Evolutionary conservation across 1,284 basidiomycete genomes (phyloP), one percentile per base, ranked within the genome.

Genomic region (Tremellales sp.): DNA sequence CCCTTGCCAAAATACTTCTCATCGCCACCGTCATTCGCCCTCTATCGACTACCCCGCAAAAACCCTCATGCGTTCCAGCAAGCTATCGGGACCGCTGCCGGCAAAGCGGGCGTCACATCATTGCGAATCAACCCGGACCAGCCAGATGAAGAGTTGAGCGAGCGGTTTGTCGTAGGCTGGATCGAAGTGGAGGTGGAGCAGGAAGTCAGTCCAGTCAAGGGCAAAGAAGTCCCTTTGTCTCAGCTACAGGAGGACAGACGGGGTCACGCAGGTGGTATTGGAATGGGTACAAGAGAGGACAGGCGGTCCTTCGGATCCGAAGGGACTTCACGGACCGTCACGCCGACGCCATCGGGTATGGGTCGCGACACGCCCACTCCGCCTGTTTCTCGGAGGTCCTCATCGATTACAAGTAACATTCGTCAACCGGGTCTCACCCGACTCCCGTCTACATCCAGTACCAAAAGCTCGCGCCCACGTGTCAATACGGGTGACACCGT

Each of bases 21-120:
- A 58, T 93, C 89, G 8, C 84, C 90, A 66, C 91, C 91, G 84
- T 94, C 91, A 0, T 89, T 90, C 64, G 90, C 90, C 15, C 88
- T 91, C 62, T 97, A 90, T 72, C 83, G 88, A 42, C 86, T 97
- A 58, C 93, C 92, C 1, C 63, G 70, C 11, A 74, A 73, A 49
- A 74, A 70, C 23, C 71, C 73, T 13, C 70, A 72, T 49, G 65
- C 69, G 2, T 72, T 72, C 51, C 52, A 61, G 19, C 54, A 57
- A 2, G 63, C 63, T 15, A 57, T 72, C 23, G 62, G 65, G 8
- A 62, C 63, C 22, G 65, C 65, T n/a, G 59, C 80, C 27, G 81
- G 59, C n/a, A 65, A 63, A 4, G 59, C 61, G 1, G 54, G 59
- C 7, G 49, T 68, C 6, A 62, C 62, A 0, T 55, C 54, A 25